Evolutionary conservation across 345 rosid genomes (phyloP).

Genomic region (Dovyalis caffra): DNA sequence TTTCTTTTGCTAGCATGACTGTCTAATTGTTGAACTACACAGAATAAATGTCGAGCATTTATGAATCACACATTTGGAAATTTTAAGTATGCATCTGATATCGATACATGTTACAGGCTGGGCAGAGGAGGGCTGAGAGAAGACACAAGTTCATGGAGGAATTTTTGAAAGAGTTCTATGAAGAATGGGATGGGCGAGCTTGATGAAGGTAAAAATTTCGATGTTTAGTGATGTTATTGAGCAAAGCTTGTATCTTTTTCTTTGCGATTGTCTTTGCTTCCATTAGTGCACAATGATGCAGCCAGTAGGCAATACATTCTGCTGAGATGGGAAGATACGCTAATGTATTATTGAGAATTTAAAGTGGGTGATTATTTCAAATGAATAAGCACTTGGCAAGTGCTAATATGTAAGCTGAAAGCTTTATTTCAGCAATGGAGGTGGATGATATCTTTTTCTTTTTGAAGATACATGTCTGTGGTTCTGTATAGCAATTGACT

Average conservation of each 20-base stretch:
- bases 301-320: too few relatives aligned
- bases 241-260: too few relatives aligned
- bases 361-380: not conserved
- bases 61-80: not conserved
- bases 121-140: conserved; percentile 67
- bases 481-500: not conserved
- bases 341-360: not conserved
- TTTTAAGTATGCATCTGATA: not conserved
- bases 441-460: not conserved
- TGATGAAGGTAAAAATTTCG: conserved; percentile 20
- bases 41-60: not conserved
- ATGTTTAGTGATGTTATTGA: not conserved
- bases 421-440: not conserved
- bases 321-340: not conserved
- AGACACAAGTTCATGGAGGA: conserved; percentile 79
- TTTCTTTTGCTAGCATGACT: not conserved
- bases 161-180: conserved; percentile 57
- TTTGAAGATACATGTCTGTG: not conserved
- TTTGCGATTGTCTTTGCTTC: not conserved
- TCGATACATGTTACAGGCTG: conserved; percentile 50
- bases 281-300: not conserved
- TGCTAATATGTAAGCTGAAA: too few relatives aligned
- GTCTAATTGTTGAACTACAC: not conserved
- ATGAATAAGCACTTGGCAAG: not conserved
- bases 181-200: conserved; percentile 75